These are phyloP conservation scores for Corynascus novoguineensis DNA, from an alignment of 495 filamentous ascomycete genomes.

Conservation along the genomic window DNA sequence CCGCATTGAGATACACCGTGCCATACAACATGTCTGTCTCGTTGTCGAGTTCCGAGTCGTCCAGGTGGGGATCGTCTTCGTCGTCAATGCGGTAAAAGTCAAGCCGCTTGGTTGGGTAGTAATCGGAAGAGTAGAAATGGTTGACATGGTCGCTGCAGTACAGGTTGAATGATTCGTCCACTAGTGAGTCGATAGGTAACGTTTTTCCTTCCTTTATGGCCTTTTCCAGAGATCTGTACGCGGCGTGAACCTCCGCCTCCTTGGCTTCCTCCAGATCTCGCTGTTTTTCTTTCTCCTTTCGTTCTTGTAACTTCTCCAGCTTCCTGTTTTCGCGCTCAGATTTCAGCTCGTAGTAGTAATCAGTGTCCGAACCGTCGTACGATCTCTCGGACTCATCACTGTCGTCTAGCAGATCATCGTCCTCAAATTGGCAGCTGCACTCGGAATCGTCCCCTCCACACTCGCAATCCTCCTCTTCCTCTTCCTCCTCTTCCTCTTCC, in stretches of 20 bases:
- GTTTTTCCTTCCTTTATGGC: no score
- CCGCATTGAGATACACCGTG: not conserved
- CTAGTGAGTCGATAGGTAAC: not conserved
- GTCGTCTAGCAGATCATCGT: not conserved
- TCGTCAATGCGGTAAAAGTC: not conserved
- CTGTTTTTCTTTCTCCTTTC: not conserved
- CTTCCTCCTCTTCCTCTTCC: not conserved
- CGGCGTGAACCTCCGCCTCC: not conserved
- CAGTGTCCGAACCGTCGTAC: constrained; percentile 1
- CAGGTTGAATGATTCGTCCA: not conserved
- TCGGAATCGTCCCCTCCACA: not conserved
- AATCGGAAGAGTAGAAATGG: not conserved
- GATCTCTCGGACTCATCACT: not conserved
- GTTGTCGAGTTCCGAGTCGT: not conserved
- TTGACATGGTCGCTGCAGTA: not conserved
- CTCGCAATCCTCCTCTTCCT: not conserved
- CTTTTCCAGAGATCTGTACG: not conserved
- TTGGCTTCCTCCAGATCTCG: not conserved
- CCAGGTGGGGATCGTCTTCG: not conserved
- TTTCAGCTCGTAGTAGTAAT: constrained; percentile 3
- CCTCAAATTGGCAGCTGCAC: not conserved
- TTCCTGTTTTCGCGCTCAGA: not conserved
- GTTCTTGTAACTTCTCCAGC: not conserved
- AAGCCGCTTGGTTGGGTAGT: not conserved
- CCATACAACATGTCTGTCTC: not conserved